phyloP scores from a whole-genome alignment of 2,329 filamentous ascomycete genomes.

The Sodiomyces alkalinus region DNA sequence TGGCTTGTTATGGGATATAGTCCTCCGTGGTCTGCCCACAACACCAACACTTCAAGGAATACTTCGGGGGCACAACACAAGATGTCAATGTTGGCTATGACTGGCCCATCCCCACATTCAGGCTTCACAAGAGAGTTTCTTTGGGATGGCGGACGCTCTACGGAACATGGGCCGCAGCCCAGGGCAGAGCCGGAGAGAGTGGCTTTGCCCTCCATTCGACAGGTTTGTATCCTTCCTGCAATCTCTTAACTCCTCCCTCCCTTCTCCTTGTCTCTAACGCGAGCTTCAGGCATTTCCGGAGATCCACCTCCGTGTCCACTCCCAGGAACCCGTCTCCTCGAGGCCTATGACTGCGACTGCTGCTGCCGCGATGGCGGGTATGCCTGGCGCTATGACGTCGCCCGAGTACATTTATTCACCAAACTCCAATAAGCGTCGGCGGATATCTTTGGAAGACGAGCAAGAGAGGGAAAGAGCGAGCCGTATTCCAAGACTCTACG shows the following conservation, averaged over 20 bases:
- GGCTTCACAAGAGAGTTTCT: slow-evolving; percentile 23
- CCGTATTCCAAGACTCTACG: slow-evolving; percentile 31
- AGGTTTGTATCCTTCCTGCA: slow-evolving; percentile 21
- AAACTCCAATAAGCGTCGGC: slow-evolving; percentile 30
- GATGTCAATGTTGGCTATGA: slow-evolving; percentile 36
- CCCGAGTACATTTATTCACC: slow-evolving; percentile 36
- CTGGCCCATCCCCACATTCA: slow-evolving; percentile 23
- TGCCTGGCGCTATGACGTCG: slow-evolving; percentile 17
- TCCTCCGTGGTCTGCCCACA: slow-evolving; percentile 16
- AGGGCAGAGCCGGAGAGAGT: slow-evolving; percentile 23
- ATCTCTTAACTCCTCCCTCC: too few relatives aligned
- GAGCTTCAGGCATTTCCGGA: slow-evolving; percentile 29
- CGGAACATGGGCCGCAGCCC: slow-evolving; percentile 19
- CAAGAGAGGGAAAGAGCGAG: slow-evolving; percentile 22
- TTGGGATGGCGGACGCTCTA: slow-evolving; percentile 21
- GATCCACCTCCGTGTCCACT: slow-evolving; percentile 19
- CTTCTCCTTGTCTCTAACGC: background rate
- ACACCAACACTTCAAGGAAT: slow-evolving; percentile 12
- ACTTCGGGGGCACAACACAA: slow-evolving; percentile 15
- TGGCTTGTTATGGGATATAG: slow-evolving; percentile 25
- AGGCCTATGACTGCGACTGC: slow-evolving; percentile 17
- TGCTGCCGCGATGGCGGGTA: slow-evolving; percentile 14
- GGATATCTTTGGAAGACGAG: slow-evolving; percentile 26
- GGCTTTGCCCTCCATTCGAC: slow-evolving; percentile 35
- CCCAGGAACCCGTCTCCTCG: slow-evolving; percentile 18